Base-by-base conservation (phyloP, 2,329 filamentous ascomycete species). In the Xylaria arbuscula region DNA sequence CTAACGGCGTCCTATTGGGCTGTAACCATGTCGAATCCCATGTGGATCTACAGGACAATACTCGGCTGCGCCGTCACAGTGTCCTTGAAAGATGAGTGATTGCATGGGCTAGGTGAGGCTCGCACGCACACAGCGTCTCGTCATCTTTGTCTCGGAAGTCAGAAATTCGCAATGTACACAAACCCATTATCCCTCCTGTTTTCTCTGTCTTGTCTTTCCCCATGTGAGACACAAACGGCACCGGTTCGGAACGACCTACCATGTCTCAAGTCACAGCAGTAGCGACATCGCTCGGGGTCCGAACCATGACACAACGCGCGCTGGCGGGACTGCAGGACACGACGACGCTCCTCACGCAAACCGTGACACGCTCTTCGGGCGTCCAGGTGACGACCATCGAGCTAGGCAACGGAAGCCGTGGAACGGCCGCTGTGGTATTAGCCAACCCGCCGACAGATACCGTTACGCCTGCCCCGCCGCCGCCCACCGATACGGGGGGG, bases 351-450 rank as follows among this genome's bases (percentile, higher is more conserved):
- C 45, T 70, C 22, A 70, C 68, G 5, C 56, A 62, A 9, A 68
- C 68, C 28, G 32, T 70, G 3, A 68, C 64, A 3, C 64, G 38
- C 60, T 51, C 61, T 3, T 54, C 61, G 2, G 40, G 24, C 13
- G 40, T 58, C 11, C 28, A 58, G 22, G 40, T 70, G 15, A 62
- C 64, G 34, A 67, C 60, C 22, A 67, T 70, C 13, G 60, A 61
- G 68, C 61, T 70, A 1, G 68, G 68, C 1, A 70, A 70, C 28
- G 60, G 64, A 32, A 24, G 54, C 11, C 22, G n/a, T 4, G 40
- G 17, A 3, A 53, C 53, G 34, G 24, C 59, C 6, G 40, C 17
- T 15, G 24, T 32, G 10, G 40, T 42, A 47, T 22, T 9, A 19
- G 38, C 48, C 24, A 38, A 38, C 34, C 34, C 48, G 6, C n/a